Base-by-base conservation (phyloP, 495 filamentous ascomycete species). In the Podospora bellae-mahoneyi region DNA sequence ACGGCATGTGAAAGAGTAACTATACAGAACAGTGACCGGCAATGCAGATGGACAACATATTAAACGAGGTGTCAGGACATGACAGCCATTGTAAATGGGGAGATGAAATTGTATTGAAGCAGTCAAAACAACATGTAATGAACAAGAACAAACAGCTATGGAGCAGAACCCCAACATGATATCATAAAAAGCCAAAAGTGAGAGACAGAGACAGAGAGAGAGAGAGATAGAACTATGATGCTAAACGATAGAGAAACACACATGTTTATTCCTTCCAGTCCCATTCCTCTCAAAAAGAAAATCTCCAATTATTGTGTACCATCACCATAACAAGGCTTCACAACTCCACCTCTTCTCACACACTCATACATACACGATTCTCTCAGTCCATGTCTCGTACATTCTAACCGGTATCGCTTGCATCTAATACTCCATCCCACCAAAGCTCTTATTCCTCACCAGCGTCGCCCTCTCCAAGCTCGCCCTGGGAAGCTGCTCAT, bases 391-490 rank as follows among this genome's bases (percentile, higher is more conserved):
- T 20, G 23, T 48, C 15, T 48, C n/a, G 23, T 20, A 58, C 55
- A 58, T 26, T 26, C 55, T 20, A 58, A 19, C 55, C 15, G 15
- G 23, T 19, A 62, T 15, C 60, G 23, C 6, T 7, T 28, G 19
- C 32, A 5, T 63, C 30, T 44, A 82, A 65, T 84, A 84, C 71
- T 84, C 81, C 19, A 78, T 66, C 2, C 82, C 78, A 55, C 80
- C 77, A 64, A 81, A 82, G 64, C 82, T 84, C 73, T 76, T 78
- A 66, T 79, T 82, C 66, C 82, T 75, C 55, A 78, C 81, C 66
- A 79, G 54, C 5, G 79, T 78, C 5, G 82, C 82, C 65, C 77
- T 73, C 48, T 83, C 80, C 62, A 80, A 65, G 65, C 81, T 83
- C 30, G 75, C 76, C 57, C 81, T 69, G 28, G 81, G 74, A 48